Evolutionary conservation across 2,329 filamentous ascomycete genomes (phyloP).

Genomic region (Macrophomina tecta): DNA sequence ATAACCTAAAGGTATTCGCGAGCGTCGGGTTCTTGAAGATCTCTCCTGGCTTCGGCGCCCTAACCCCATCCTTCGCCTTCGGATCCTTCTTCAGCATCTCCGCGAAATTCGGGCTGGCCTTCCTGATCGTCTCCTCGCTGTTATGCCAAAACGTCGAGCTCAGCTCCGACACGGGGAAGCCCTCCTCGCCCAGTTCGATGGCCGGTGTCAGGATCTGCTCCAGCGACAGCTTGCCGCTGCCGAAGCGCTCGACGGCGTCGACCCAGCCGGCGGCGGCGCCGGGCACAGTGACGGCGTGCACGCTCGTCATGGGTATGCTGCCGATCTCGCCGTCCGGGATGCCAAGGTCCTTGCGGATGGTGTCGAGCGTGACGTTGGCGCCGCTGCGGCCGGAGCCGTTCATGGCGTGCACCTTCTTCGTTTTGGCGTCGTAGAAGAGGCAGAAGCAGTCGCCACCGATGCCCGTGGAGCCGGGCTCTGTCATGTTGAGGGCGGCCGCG

Average conservation of each 20-base stretch:
- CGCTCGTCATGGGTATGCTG: slow-evolving; percentile 75
- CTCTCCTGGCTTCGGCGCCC: slow-evolving; percentile 80
- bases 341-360: slow-evolving; percentile 71
- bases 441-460: slow-evolving; percentile 99
- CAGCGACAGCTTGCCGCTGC: slow-evolving; percentile 81
- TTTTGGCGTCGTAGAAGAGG: slow-evolving; percentile 85
- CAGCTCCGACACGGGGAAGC: slow-evolving; percentile 87
- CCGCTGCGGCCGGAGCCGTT: slow-evolving; percentile 93
- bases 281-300: slow-evolving; percentile 84
- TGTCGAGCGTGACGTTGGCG: slow-evolving; percentile 70
- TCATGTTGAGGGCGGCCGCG: slow-evolving; percentile 89
- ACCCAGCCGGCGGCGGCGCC: slow-evolving; percentile 94
- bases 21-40: slow-evolving; percentile 86
- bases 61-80: slow-evolving; percentile 68
- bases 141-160: slow-evolving; percentile 72
- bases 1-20: slow-evolving; percentile 77
- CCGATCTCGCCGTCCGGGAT: slow-evolving; percentile 62
- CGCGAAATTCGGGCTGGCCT: slow-evolving; percentile 81
- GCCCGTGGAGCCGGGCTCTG: slow-evolving; percentile 89
- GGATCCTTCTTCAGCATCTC: slow-evolving; percentile 87
- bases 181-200: slow-evolving; percentile 83
- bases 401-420: slow-evolving; percentile 80
- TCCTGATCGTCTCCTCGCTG: slow-evolving; percentile 67
- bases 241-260: slow-evolving; percentile 85
- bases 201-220: slow-evolving; percentile 81